Conservation (phyloP, 495 filamentous ascomycete species). For the Penicillium ochrochloron region DNA sequence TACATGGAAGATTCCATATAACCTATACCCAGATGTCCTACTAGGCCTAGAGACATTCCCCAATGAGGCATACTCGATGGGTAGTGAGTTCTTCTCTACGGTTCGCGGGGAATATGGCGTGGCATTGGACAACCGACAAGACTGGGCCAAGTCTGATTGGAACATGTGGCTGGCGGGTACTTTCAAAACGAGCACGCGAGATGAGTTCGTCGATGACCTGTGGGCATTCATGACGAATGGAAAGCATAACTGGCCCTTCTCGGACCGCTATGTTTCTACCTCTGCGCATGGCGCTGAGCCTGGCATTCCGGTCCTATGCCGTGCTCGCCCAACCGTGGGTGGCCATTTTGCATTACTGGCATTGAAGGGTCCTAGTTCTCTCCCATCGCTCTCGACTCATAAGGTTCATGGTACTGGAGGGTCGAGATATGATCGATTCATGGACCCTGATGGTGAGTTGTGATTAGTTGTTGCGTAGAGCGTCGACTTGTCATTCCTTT, state of each 20-base stretch:
- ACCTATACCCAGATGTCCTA: slow-evolving; percentile 51
- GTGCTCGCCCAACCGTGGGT: slow-evolving; percentile 60
- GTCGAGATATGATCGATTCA: slow-evolving; percentile 3
- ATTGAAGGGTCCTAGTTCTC: slow-evolving; percentile 38
- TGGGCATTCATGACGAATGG: slow-evolving; percentile 55
- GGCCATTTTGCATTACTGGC: slow-evolving; percentile 60
- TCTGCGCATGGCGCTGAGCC: slow-evolving; percentile 42
- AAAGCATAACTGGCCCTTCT: slow-evolving; percentile 54
- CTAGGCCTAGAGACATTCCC: slow-evolving; percentile 50
- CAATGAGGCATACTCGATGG: slow-evolving; percentile 41
- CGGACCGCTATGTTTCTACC: slow-evolving; percentile 49
- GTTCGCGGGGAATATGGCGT: slow-evolving; percentile 50
- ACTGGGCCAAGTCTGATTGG: slow-evolving; percentile 58
- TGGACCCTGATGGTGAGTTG: slow-evolving; percentile 5
- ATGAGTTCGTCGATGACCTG: slow-evolving; percentile 47
- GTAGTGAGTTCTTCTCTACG: slow-evolving; percentile 43
- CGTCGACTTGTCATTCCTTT: not conserved
- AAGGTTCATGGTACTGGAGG: not conserved
- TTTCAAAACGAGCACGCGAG: slow-evolving; percentile 34
- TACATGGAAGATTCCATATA: slow-evolving; percentile 50
- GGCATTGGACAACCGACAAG: slow-evolving; percentile 46
- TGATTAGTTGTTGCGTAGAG: not conserved
- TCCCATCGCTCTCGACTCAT: slow-evolving; percentile 28
- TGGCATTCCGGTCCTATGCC: slow-evolving; percentile 45
- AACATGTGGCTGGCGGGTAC: slow-evolving; percentile 52